Base-by-base conservation (phyloP, 2,329 filamentous ascomycete species). In the Curvularia lunata region DNA sequence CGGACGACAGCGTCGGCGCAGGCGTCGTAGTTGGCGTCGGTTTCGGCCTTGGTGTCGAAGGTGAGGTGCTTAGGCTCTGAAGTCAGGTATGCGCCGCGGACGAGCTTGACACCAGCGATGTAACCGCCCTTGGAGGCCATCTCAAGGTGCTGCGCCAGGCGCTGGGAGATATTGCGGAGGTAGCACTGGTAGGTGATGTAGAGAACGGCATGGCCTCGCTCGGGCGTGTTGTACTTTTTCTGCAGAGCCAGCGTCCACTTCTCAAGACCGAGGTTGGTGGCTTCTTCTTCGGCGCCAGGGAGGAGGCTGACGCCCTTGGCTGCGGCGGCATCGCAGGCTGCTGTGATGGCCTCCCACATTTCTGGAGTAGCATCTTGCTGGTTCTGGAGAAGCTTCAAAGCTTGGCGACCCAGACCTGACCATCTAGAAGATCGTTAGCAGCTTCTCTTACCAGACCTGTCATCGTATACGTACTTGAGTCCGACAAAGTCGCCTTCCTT, bases 201-300 rank as follows among this genome's bases (percentile, higher is more conserved):
- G 54, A 97, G 83, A 51, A 93, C 84, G 3, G 90, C 88, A 52
- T 83, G 81, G 30, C 84, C 84, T 1, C 61, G 80, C 23, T 65
- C 68, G 5, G 56, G 58, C 7, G 62, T 84, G 79, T 96, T 96
- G 81, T 91, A 93, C 72, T 85, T 86, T 67, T 86, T 85, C 81
- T 92, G 91, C 66, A 92, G 89, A n/a, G 84, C 79, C 48, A 95
- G 77, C 5, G 88, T 91, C 89, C 92, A 94, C 65, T 86, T 84
- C 73, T 95, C 89, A 60, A 96, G 94, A 7, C 91, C 91, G 5
- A 84, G 80, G 77, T 96, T 91, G 28, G 95, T 84, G 54, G 85
- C 84, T 55, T 88, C 87, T 75, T 96, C 91, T 77, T 97, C 93
- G 1, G 92, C 93, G 62, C 96, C 91, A 61, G 96, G 91, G 2